Evolutionary conservation across 768 basidiomycete species (phyloP).

Genomic region (Amylocystis lapponica): DNA sequence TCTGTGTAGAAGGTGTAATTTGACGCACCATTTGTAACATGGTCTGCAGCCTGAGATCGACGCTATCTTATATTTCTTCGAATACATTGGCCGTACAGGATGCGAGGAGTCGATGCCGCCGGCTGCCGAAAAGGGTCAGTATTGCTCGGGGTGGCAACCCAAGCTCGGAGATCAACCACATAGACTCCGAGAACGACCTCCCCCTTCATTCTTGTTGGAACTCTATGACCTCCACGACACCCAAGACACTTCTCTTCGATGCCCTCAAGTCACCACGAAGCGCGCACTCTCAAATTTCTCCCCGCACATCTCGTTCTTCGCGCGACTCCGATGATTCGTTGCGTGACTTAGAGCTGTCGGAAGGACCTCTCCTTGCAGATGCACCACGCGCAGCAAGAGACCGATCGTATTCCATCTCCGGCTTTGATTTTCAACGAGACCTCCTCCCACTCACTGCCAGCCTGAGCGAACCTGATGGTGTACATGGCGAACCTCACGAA

Average conservation of each 20-base stretch:
- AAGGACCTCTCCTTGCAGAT: slow-evolving; percentile 43
- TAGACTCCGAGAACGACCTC: too few relatives aligned
- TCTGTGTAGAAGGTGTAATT: too few relatives aligned
- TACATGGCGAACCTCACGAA: slow-evolving; percentile 45
- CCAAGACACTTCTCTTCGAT: slow-evolving; percentile 20
- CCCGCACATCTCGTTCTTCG: slow-evolving; percentile 36
- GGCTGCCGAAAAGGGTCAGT: too few relatives aligned
- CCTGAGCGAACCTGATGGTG: slow-evolving; percentile 60
- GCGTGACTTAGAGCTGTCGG: slow-evolving; percentile 71
- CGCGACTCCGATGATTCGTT: slow-evolving; percentile 67
- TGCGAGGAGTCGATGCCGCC: too few relatives aligned
- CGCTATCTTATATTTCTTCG: too few relatives aligned
- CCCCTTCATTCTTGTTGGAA: too few relatives aligned
- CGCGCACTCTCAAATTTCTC: slow-evolving; percentile 18
- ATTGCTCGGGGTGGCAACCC: too few relatives aligned
- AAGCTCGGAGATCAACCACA: too few relatives aligned
- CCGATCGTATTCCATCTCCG: slow-evolving; percentile 63
- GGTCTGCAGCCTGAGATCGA: too few relatives aligned
- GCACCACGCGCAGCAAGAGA: slow-evolving; percentile 23
- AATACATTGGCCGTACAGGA: too few relatives aligned
- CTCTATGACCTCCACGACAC: slow-evolving; percentile 13
- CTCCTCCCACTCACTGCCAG: slow-evolving; percentile 74
- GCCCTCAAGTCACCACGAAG: slow-evolving; percentile 38
- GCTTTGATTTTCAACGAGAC: slow-evolving; percentile 76
- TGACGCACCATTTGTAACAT: too few relatives aligned